These are phyloP conservation scores for Mucor velutinosus DNA, from an alignment of 371 early-diverging fungal species.

Conservation along the genomic window DNA sequence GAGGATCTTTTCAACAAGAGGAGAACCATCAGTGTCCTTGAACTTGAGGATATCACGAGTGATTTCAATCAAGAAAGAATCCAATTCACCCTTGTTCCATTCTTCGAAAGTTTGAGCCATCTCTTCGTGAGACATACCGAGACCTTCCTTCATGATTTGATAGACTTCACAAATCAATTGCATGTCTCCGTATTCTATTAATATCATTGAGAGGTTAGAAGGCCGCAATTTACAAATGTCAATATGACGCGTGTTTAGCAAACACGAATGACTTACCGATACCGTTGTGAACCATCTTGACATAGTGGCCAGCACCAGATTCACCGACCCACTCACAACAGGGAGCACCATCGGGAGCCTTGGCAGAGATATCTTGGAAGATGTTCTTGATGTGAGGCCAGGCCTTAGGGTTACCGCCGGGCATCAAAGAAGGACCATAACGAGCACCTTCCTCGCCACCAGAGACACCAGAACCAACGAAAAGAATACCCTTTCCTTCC, in stretches of 20 bases:
- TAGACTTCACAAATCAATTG: conserved; percentile 98
- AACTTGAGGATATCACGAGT: conserved; percentile 91
- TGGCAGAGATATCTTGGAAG: conserved; percentile 95
- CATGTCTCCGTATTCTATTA: conserved; percentile 98
- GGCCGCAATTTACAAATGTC: background rate
- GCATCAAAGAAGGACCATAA: conserved; percentile 98
- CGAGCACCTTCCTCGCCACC: conserved; percentile 99
- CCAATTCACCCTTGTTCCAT: conserved; percentile 96
- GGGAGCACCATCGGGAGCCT: conserved; percentile 83
- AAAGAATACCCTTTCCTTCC: conserved; percentile 88
- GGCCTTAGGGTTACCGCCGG: conserved; percentile 93
- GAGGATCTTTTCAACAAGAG: conserved; percentile 93
- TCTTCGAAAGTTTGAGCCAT: conserved; percentile 86
- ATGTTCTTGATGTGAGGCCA: conserved; percentile 94
- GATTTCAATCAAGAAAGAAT: conserved; percentile 98
- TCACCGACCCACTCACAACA: conserved; percentile 99
- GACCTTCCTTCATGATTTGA: conserved; percentile 86
- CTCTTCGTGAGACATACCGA: conserved; percentile 82
- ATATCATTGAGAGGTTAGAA: background rate
- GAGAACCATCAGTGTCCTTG: conserved; percentile 85
- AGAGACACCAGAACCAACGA: conserved; percentile 98
- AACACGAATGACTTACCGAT: conserved; percentile 58
- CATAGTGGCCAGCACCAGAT: conserved; percentile 98
- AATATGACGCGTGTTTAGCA: background rate
- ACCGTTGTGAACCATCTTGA: conserved; percentile 99